phyloP scores from a whole-genome alignment of 1,284 basidiomycete genomes.

The Agaricales sp. region DNA sequence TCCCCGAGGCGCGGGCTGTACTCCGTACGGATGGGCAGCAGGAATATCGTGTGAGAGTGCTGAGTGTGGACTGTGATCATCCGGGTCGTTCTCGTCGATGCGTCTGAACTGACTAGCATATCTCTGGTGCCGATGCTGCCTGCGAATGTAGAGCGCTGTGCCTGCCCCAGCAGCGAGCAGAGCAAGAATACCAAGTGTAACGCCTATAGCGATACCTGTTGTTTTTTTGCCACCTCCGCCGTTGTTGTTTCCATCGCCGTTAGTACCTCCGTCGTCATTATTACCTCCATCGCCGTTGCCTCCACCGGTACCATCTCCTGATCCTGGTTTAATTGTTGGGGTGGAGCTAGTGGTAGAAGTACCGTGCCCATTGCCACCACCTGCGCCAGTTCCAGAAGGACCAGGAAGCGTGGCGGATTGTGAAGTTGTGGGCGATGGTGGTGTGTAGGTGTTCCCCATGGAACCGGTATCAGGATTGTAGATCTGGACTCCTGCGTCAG shows the following conservation, averaged over 20 bases:
- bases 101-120: slow-evolving; percentile 30
- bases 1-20: slow-evolving; percentile 15
- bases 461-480: slow-evolving; percentile 34
- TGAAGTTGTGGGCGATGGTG: slow-evolving; percentile 17
- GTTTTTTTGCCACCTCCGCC: slow-evolving; percentile 18
- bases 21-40: slow-evolving; percentile 6
- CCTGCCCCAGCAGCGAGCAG: slow-evolving; percentile 31
- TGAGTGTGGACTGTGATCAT: slow-evolving; percentile 19
- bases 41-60: slow-evolving; percentile 14
- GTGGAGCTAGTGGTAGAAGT: slow-evolving; percentile 11
- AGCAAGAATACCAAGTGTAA: slow-evolving; percentile 42
- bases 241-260: slow-evolving; percentile 11
- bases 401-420: slow-evolving; percentile 17
- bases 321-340: slow-evolving; percentile 14
- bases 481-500: slow-evolving; percentile 38
- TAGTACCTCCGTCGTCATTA: slow-evolving; percentile 12
- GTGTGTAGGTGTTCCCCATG: slow-evolving; percentile 20
- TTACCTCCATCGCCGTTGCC: slow-evolving; percentile 8
- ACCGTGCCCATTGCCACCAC: slow-evolving; percentile 1
- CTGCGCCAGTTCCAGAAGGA: slow-evolving; percentile 9
- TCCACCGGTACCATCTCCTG: neutral
- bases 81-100: slow-evolving; percentile 28
- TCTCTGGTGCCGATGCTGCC: slow-evolving; percentile 19
- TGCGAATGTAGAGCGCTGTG: slow-evolving; percentile 31
- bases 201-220: slow-evolving; percentile 45